These are phyloP conservation scores for Colletotrichum destructivum DNA, from an alignment of 2,329 filamentous ascomycete genomes.

Conservation along the genomic window DNA sequence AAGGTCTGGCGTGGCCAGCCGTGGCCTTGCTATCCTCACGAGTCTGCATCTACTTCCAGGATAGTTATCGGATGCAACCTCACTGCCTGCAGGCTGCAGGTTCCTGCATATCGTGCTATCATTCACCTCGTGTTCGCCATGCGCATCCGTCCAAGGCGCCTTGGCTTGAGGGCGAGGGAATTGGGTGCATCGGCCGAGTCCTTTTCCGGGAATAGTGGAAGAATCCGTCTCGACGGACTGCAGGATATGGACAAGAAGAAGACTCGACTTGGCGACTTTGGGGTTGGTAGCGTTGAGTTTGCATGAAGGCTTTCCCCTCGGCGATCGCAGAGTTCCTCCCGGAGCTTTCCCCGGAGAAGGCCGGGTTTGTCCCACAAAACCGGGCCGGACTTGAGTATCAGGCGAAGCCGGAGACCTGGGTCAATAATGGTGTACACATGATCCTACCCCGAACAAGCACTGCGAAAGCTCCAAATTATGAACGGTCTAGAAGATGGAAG, in stretches of 20 bases:
- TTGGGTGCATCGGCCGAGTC: slow-evolving; percentile 21
- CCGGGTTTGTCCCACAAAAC: not conserved
- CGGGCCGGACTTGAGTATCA: not conserved
- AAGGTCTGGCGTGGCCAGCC: not conserved
- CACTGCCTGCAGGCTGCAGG: not conserved
- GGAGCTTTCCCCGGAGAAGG: not conserved
- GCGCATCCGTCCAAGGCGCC: not conserved
- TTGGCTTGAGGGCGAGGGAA: slow-evolving; percentile 1
- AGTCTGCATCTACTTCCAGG: not conserved
- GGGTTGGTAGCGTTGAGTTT: not conserved
- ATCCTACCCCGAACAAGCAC: not conserved
- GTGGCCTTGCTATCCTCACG: too few relatives aligned
- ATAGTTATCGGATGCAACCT: slow-evolving; percentile 8
- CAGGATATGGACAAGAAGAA: not conserved
- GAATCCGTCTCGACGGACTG: not conserved
- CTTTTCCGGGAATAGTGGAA: not conserved
- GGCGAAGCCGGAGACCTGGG: too few relatives aligned
- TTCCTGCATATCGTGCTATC: slow-evolving; percentile 12
- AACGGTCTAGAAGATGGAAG: too few relatives aligned
- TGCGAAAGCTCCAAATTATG: too few relatives aligned
- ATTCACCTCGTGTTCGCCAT: slow-evolving; percentile 25
- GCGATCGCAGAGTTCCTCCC: not conserved
- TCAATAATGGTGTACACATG: not conserved
- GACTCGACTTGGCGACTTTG: too few relatives aligned
- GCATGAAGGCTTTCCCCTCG: not conserved